Evolutionary conservation across 768 basidiomycete genomes (phyloP).

Genomic region (Baorangia bicolor): DNA sequence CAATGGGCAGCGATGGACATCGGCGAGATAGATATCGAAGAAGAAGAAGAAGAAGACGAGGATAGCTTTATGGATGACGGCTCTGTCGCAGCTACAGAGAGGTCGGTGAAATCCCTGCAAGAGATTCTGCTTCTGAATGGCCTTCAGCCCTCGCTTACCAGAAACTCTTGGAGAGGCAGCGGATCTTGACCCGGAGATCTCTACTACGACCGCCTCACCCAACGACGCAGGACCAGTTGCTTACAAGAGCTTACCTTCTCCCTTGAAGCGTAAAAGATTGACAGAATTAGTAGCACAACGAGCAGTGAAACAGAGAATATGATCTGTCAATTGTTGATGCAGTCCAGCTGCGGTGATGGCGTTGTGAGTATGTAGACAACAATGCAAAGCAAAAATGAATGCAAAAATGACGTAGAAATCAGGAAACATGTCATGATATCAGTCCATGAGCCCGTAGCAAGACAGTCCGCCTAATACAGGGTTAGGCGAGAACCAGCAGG

Average conservation of each 20-base stretch:
- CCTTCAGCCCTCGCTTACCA: conserved; percentile 1
- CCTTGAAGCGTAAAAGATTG: conserved; percentile 22
- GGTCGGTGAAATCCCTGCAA: conserved; percentile 7
- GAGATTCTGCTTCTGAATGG: conserved; percentile 5
- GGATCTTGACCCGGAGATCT: conserved; percentile 4
- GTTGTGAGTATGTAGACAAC: conserved; percentile 25
- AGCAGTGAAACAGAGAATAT: conserved; percentile 8
- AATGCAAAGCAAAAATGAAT: conserved; percentile 17
- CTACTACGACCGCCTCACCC: background rate
- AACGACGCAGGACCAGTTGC: conserved; percentile 1
- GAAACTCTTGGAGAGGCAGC: background rate
- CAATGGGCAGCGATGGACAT: conserved; percentile 16
- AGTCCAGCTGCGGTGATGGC: conserved; percentile 19
- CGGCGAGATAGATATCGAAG: conserved; percentile 9
- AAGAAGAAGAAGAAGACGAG: conserved; percentile 7
- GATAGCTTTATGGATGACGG: conserved; percentile 1
- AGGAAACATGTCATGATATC: conserved; percentile 34
- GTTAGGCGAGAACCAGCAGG: conserved; percentile 9
- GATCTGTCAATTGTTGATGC: conserved; percentile 12
- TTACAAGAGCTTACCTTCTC: conserved; percentile 23
- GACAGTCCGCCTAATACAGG: conserved; percentile 56
- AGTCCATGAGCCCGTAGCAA: conserved; percentile 51
- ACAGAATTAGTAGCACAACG: conserved; percentile 11
- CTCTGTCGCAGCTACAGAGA: conserved; percentile 3
- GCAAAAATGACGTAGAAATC: conserved; percentile 23